These are phyloP conservation scores for Penicillium sp. DNA, from an alignment of 2,329 filamentous ascomycete genomes.

Conservation along the genomic window DNA sequence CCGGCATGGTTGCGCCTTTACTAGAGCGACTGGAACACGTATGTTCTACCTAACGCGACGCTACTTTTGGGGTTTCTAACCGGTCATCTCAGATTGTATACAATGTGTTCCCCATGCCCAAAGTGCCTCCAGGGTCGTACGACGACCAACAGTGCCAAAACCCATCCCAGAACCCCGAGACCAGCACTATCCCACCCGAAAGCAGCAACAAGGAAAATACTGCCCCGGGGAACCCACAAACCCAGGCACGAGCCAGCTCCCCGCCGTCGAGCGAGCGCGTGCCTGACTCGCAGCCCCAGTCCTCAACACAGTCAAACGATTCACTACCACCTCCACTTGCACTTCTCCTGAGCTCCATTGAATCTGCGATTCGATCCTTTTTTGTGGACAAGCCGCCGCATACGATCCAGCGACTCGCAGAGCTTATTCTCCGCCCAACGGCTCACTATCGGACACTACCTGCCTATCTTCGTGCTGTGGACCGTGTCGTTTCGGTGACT, in stretches of 20 bases:
- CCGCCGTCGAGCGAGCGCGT: slow-evolving; percentile 38
- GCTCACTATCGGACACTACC: slow-evolving; percentile 76
- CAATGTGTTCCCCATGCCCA: slow-evolving; percentile 69
- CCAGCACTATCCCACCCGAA: slow-evolving; percentile 23
- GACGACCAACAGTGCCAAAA: slow-evolving; percentile 22
- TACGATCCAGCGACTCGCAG: slow-evolving; percentile 84
- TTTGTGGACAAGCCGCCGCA: slow-evolving; percentile 78
- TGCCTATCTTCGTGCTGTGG: slow-evolving; percentile 82
- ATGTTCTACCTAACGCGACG: slow-evolving; percentile 14
- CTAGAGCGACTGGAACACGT: slow-evolving; percentile 65
- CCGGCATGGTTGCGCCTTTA: slow-evolving; percentile 59
- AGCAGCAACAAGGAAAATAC: slow-evolving; percentile 40
- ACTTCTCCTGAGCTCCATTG: slow-evolving; percentile 58
- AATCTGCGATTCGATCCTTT: slow-evolving; percentile 54
- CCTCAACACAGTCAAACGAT: slow-evolving; percentile 43
- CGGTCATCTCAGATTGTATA: slow-evolving; percentile 60
- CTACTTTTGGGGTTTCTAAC: slow-evolving; percentile 4
- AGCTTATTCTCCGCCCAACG: slow-evolving; percentile 72
- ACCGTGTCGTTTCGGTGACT: slow-evolving; percentile 85
- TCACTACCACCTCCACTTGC: slow-evolving; percentile 60
- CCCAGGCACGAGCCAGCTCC: slow-evolving; percentile 32
- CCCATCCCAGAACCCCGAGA: slow-evolving; percentile 26
- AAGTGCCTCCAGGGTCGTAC: slow-evolving; percentile 39
- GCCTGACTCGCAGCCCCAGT: slow-evolving; percentile 41
- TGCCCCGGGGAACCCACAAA: slow-evolving; percentile 29